Evolutionary conservation across 768 basidiomycete species (phyloP), one percentile per base, ranked within the genome.

Genomic region (Filobasidium floriforme): DNA sequence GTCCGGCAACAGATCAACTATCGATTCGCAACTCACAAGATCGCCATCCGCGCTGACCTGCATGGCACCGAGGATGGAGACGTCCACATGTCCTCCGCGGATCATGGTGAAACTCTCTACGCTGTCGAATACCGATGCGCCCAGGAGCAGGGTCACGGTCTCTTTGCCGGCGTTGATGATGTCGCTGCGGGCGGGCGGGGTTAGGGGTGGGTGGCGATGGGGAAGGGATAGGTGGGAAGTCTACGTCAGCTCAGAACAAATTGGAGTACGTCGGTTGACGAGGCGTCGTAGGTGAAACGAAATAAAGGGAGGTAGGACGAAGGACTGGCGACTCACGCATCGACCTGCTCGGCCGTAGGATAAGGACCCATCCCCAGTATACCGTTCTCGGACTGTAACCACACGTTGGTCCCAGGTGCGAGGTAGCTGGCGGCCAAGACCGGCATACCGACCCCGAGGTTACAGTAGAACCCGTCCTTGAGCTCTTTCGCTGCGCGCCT

Each of bases 31-130:
- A 60, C 52, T 32, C 32, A 66, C 65, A 69, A 97, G 88, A 77
- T 97, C 93, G 60, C 75, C 92, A 0, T 85, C 86, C 70, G 89
- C 87, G 1, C 91, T 92, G 59, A 97, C 93, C 83, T 97, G 87
- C 90, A 97, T 90, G 24, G 75, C 75, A 32, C 93, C 93, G 59
- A 97, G 85, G 74, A 97, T 93, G 7, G 92, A 87, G 57, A 94
- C 89, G 71, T 97, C 86, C 60, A 97, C 85, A 79, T 97, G 93
- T 6, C 93, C 93, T 54, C 93, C 93, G 62, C 93, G 89, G 79
- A 97, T 96, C 93, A 97, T 97, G 12, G 89, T 89, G 73, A 97
- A 97, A 2, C 90, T 92, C 79, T 96, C 92, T 72, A 86, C 86
- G 3, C 91, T 92, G 79, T 93, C 93, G 76, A 97, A 97, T 9